Percentiles rank a stretch among this genome's conserved stretches.
Evolutionary conservation across 2,329 filamentous ascomycete species (phyloP).

Genomic region (Dactylellina drechsleri): DNA sequence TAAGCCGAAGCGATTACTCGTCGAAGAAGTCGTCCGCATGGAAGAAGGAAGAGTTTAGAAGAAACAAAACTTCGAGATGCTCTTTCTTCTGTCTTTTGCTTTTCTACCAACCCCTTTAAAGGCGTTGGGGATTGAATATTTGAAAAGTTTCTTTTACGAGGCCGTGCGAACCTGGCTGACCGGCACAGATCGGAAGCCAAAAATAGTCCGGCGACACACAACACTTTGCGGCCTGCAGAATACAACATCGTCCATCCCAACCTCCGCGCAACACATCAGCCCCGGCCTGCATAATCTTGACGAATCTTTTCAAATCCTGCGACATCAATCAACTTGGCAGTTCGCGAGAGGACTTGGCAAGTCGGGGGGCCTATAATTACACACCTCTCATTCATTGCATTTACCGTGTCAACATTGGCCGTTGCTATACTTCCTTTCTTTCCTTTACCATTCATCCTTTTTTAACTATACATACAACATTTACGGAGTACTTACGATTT

Average conservation of each 20-base stretch:
- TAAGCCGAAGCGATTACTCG: constrained; percentile 66
- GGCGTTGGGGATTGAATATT: neutral
- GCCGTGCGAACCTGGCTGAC: neutral
- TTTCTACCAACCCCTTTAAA: too few species aligned
- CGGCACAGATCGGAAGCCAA: constrained; percentile 40
- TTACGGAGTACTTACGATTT: constrained; percentile 16
- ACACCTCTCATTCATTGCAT: neutral
- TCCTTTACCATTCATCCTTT: neutral
- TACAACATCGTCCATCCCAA: constrained; percentile 35
- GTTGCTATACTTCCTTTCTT: constrained; percentile 7
- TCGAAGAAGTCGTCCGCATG: constrained; percentile 44
- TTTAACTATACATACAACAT: constrained; percentile 6
- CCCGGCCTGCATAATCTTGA: neutral
- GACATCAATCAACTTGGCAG: constrained; percentile 3
- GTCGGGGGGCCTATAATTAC: too few species aligned
- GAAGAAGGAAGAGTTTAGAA: constrained; percentile 39
- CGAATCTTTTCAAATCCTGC: neutral
- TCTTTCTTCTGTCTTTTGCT: too few species aligned
- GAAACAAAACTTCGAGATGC: neutral
- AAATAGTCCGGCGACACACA: constrained; percentile 22
- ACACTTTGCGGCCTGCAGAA: constrained; percentile 24
- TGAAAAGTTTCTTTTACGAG: neutral
- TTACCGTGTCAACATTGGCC: constrained; percentile 29
- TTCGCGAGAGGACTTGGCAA: neutral
- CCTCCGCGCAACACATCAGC: constrained; percentile 18